Evolutionary conservation across 768 basidiomycete genomes (phyloP), one percentile per base, ranked within the genome.

Genomic region (Amanita rubescens): DNA sequence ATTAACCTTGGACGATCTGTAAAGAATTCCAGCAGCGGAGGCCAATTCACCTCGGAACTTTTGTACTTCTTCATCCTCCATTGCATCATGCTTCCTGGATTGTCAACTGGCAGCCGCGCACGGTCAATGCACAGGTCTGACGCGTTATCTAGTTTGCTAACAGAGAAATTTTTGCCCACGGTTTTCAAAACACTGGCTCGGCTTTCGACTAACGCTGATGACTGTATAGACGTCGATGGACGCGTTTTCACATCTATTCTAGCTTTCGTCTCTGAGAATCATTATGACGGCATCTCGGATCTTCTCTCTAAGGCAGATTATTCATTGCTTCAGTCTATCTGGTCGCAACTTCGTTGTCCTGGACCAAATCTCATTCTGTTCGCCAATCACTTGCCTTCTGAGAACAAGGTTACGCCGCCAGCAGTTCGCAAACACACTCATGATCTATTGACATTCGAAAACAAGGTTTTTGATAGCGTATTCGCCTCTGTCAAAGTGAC

Each of bases 211-310:
- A 49, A 56, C 3, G 53, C 61, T 6, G 51, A 55, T 25, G 51
- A 60, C 35, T 57, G 65, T 35, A 55, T 76, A n/a, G 77, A 82
- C 50, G 49, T 85, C 5, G 84, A 86, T 58, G 77, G 77, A 12
- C 68, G 74, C 33, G 63, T 84, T 9, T 84, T 80, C 60, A 51
- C 69, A 14, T 63, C 71, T 14, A 65, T 84, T 20, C 49, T 84
- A 35, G 65, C 65, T 10, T 70, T 71, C 57, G 34, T 72, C 19
- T 62, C 70, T 6, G 48, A 22, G 17, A 30, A 38, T 19, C 3
- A 6, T 37, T 11, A 14, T 10, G 24, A 35, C 14, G 14, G 34
- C 10, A 42, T 53, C 19, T 38, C 33, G 3, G 34, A 44, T 34
- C 5, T 53, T 22, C n/a, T 53, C 6, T 19, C 43, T 15, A 14